Evolutionary conservation across 345 rosid genomes (phyloP).

Genomic region (Populus euphratica): DNA sequence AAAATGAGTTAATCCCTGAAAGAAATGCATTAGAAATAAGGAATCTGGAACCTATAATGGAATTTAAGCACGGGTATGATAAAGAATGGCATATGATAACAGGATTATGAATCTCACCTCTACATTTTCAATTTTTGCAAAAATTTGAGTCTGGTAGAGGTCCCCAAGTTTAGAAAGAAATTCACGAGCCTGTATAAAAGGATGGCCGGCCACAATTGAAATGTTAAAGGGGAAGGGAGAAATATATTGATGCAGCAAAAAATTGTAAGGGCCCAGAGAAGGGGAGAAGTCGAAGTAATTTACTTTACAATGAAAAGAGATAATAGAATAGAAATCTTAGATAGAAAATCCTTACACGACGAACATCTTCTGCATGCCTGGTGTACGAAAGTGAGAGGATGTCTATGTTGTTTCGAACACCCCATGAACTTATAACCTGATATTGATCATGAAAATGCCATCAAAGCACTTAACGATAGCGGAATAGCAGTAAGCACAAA

Average conservation of each 20-base stretch:
- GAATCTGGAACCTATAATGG: constrained; percentile 8
- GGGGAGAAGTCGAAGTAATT: constrained; percentile 2
- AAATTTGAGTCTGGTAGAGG: constrained; percentile 57
- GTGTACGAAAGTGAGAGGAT: constrained; percentile 63
- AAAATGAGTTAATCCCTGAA: constrained; percentile 58
- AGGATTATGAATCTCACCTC: constrained; percentile 40
- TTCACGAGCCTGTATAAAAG: constrained; percentile 48
- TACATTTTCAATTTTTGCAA: constrained; percentile 63
- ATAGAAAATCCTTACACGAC: constrained; percentile 41
- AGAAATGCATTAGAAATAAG: constrained; percentile 4
- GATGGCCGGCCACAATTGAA: constrained; percentile 10
- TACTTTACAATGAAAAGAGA: background rate
- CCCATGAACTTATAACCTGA: constrained; percentile 75
- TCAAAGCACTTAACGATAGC: background rate
- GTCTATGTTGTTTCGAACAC: constrained; percentile 58
- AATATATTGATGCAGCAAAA: background rate
- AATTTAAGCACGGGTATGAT: background rate
- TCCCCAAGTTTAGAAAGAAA: constrained; percentile 50
- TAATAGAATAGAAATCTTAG: constrained; percentile 3
- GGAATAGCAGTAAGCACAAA: background rate
- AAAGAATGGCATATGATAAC: background rate
- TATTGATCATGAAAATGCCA: constrained; percentile 9
- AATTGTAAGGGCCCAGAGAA: background rate
- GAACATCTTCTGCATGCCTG: constrained; percentile 63
- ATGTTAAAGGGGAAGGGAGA: background rate